phyloP scores from a whole-genome alignment of 495 filamentous ascomycete genomes.

The Aspergillus egyptiacus region DNA sequence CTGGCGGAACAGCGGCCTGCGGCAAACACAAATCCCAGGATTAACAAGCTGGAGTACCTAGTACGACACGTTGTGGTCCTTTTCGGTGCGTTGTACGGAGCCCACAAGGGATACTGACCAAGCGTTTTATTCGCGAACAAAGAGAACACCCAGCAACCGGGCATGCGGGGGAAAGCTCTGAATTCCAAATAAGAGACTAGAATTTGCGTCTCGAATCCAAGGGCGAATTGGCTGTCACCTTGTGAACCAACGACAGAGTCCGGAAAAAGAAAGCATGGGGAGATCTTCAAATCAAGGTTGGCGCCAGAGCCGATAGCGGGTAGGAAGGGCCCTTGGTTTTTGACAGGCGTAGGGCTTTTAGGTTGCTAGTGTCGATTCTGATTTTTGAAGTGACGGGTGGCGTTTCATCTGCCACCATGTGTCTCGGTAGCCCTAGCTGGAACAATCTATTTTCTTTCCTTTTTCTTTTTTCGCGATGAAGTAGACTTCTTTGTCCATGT shows the following conservation, averaged over 20 bases:
- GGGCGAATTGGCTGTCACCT: not conserved
- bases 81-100: constrained; percentile 3
- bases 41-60: not conserved
- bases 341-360: not conserved
- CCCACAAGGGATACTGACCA: constrained; percentile 2
- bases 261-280: not conserved
- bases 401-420: too few species aligned
- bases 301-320: not conserved
- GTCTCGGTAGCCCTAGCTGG: too few species aligned
- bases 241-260: not conserved
- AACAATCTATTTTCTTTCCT: too few species aligned
- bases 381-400: too few species aligned
- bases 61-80: not conserved
- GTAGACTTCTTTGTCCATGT: too few species aligned
- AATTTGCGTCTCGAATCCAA: constrained; percentile 1
- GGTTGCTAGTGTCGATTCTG: too few species aligned
- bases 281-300: not conserved
- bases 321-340: not conserved
- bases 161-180: not conserved
- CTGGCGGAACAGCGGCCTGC: not conserved
- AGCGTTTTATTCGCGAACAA: constrained; percentile 1
- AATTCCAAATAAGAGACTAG: not conserved
- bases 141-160: not conserved
- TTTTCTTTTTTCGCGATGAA: too few species aligned
- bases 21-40: constrained; percentile 9